Conservation (phyloP, 805 yeast species). For the Metschnikowia aberdeeniae region DNA sequence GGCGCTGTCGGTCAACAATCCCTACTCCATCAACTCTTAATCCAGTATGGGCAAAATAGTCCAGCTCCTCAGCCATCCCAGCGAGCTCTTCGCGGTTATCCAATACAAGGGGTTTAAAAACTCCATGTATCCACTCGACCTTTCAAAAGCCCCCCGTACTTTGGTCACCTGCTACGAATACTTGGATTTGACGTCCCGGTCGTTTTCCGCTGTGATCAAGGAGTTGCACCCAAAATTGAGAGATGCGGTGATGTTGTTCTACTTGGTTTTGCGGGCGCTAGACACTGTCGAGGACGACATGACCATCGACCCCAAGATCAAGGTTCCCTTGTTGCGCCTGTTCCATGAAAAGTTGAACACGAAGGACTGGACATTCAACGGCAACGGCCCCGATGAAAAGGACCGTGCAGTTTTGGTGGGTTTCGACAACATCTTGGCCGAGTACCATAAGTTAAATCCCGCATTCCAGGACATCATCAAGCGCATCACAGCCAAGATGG, state of each 20-base stretch:
- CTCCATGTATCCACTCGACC: conserved; percentile 48
- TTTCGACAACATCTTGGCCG: conserved; percentile 64
- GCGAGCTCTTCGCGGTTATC: conserved; percentile 64
- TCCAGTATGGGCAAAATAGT: conserved; percentile 54
- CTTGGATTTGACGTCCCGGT: conserved; percentile 71
- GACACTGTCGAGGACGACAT: conserved; percentile 97
- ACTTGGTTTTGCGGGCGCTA: conserved; percentile 80
- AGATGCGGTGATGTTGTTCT: conserved; percentile 77
- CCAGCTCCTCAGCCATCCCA: conserved; percentile 64
- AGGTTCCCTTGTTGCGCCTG: conserved; percentile 66
- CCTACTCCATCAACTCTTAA: neutral
- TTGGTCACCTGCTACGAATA: conserved; percentile 64
- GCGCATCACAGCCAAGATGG: conserved; percentile 83
- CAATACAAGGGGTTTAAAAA: conserved; percentile 54
- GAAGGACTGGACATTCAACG: conserved; percentile 78
- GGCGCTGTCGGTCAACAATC: neutral
- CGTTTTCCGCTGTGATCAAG: conserved; percentile 90
- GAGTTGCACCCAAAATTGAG: conserved; percentile 89
- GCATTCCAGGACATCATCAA: conserved; percentile 74
- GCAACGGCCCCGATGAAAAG: conserved; percentile 68
- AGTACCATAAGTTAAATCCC: conserved; percentile 68
- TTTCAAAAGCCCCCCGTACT: conserved; percentile 20
- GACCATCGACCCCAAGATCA: conserved; percentile 68
- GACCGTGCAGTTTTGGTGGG: conserved; percentile 80
- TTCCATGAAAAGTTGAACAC: conserved; percentile 62